These are phyloP conservation scores for Phytophthora constricta DNA, from an alignment of 352 stramenopile species.

Conservation along the genomic window DNA sequence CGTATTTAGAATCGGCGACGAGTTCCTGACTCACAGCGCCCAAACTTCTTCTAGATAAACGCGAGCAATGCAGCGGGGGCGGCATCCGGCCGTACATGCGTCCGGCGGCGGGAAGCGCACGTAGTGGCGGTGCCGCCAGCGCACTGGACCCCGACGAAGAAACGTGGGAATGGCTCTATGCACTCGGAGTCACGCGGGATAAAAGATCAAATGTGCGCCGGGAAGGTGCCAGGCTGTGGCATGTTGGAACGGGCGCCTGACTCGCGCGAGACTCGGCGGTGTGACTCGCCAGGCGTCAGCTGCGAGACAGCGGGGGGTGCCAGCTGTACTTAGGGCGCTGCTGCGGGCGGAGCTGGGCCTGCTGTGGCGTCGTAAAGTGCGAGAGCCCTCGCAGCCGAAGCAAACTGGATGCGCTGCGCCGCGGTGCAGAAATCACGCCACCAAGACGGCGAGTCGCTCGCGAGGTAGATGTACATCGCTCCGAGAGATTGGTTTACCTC, in stretches of 20 bases:
- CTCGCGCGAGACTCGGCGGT: neutral
- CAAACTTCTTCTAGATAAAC: neutral
- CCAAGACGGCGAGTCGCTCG: neutral
- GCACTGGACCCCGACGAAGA: neutral
- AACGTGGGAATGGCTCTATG: neutral
- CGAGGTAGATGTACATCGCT: neutral
- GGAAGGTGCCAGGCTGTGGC: too few species aligned
- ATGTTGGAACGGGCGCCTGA: too few species aligned
- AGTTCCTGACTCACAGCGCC: neutral
- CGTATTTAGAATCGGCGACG: neutral
- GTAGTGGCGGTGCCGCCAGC: neutral
- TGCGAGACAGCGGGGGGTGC: neutral
- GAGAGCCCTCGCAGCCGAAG: neutral
- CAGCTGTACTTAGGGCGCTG: neutral
- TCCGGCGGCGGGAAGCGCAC: neutral
- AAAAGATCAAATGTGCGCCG: neutral
- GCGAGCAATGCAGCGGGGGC: neutral
- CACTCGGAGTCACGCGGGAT: neutral
- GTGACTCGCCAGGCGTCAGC: neutral
- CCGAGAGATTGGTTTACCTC: neutral
- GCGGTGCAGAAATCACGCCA: neutral
- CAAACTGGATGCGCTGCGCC: neutral
- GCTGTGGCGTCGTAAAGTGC: neutral
- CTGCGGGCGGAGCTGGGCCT: neutral
- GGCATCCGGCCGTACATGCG: neutral